phyloP scores from a whole-genome alignment of 345 rosid species.

The Hevea brasiliensis region DNA sequence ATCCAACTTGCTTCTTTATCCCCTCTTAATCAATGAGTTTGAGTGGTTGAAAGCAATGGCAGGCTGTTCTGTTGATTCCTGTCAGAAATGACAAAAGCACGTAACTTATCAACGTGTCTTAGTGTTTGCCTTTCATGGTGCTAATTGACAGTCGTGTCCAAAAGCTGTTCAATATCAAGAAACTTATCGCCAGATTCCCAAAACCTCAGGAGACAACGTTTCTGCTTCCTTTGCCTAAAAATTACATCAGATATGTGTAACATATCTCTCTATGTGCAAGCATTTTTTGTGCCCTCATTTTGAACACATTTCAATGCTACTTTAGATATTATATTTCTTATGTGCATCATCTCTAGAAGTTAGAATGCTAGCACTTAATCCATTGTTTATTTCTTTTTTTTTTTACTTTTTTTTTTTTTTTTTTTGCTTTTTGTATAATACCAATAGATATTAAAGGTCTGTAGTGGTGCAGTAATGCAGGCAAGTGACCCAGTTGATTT shows the following conservation, averaged over 20 bases:
- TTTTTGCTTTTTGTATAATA: neutral
- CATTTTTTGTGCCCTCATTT: neutral
- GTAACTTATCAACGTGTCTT: neutral
- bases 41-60: neutral
- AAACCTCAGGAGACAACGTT: neutral
- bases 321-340: neutral
- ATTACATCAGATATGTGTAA: neutral
- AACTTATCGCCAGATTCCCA: neutral
- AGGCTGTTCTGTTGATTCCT: neutral
- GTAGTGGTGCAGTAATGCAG: conserved; percentile 62
- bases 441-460: conserved; percentile 5
- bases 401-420: neutral
- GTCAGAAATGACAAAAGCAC: neutral
- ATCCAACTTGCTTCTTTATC: neutral
- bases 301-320: neutral
- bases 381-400: no score
- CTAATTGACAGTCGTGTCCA: neutral
- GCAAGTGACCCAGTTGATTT: conserved; percentile 77
- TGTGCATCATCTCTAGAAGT: neutral
- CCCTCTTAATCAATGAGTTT: neutral
- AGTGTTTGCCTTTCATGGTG: neutral
- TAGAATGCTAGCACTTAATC: no score
- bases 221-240: neutral
- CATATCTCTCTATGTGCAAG: neutral
- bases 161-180: neutral